A percentile compares a stretch with the other conserved stretches of the same genome.
phyloP scores from a whole-genome alignment of 495 filamentous ascomycete genomes.

The Penicillium coprophilum region DNA sequence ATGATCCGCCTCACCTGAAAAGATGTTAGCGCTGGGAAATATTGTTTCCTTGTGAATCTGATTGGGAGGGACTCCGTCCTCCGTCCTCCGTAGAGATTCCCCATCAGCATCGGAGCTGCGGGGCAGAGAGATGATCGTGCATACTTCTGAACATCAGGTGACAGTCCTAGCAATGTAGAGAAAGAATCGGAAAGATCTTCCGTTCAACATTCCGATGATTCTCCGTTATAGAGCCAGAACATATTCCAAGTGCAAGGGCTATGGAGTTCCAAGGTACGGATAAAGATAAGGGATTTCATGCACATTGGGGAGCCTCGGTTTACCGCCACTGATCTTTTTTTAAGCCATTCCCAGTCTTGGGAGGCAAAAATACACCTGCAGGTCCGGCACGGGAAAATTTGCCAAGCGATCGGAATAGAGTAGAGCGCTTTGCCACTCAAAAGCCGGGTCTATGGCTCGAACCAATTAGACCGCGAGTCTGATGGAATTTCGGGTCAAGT shows the following conservation, averaged over 20 bases:
- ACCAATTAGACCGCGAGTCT: background rate
- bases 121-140: slow-evolving; percentile 34
- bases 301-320: slow-evolving; percentile 12
- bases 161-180: slow-evolving; percentile 9
- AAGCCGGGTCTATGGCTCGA: slow-evolving; percentile 2
- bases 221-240: background rate
- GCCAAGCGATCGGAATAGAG: slow-evolving; percentile 19
- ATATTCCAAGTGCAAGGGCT: background rate
- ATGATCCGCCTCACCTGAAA: slow-evolving; percentile 10
- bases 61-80: too few species aligned
- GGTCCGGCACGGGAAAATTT: slow-evolving; percentile 2
- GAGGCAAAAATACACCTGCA: slow-evolving; percentile 10
- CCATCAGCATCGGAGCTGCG: slow-evolving; percentile 19
- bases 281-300: slow-evolving; percentile 25
- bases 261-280: background rate
- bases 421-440: slow-evolving; percentile 26
- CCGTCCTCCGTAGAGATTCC: slow-evolving; percentile 15
- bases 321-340: slow-evolving; percentile 14
- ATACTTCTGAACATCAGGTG: slow-evolving; percentile 11
- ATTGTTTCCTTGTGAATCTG: slow-evolving; percentile 5
- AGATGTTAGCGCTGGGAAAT: slow-evolving; percentile 17
- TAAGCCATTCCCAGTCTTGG: background rate
- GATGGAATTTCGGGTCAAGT: slow-evolving; percentile 2
- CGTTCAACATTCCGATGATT: slow-evolving; percentile 14
- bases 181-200: slow-evolving; percentile 11